Conservation (phyloP, 2,329 filamentous ascomycete genomes). For the Cytospora schulzeri region DNA sequence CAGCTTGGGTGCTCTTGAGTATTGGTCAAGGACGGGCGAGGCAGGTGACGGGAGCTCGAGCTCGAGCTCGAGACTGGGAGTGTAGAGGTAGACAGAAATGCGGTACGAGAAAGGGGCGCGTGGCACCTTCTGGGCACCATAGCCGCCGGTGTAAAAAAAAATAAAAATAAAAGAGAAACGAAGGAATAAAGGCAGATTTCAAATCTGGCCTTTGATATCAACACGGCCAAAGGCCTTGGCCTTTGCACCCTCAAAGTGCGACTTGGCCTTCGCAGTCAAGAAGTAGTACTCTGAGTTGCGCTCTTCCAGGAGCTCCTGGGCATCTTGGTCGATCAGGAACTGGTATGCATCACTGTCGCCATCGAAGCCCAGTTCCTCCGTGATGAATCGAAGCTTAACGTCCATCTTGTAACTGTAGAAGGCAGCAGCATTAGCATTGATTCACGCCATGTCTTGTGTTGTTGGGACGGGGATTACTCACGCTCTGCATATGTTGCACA, state of each 20-base stretch:
- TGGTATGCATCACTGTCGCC: conserved; percentile 87
- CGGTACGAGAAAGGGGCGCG: conserved; percentile 8
- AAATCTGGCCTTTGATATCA: conserved; percentile 98
- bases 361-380: conserved; percentile 94
- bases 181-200: conserved; percentile 38
- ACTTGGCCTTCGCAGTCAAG: conserved; percentile 71
- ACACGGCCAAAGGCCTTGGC: conserved; percentile 78
- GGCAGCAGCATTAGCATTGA: conserved; percentile 46
- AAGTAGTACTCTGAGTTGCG: conserved; percentile 73
- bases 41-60: not conserved
- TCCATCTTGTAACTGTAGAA: conserved; percentile 81
- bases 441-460: not conserved
- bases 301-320: conserved; percentile 76
- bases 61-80: not conserved
- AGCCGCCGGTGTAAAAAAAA: not conserved
- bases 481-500: conserved; percentile 94
- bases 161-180: conserved; percentile 14
- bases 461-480: conserved; percentile 55
- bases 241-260: conserved; percentile 74
- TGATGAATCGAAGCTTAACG: conserved; percentile 86
- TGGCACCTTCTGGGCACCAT: not conserved
- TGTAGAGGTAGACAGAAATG: conserved; percentile 4
- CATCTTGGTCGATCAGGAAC: conserved; percentile 82
- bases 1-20: not conserved
- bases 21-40: not conserved